Conservation (phyloP, 495 filamentous ascomycete species). For the Hamigera avellanea region DNA sequence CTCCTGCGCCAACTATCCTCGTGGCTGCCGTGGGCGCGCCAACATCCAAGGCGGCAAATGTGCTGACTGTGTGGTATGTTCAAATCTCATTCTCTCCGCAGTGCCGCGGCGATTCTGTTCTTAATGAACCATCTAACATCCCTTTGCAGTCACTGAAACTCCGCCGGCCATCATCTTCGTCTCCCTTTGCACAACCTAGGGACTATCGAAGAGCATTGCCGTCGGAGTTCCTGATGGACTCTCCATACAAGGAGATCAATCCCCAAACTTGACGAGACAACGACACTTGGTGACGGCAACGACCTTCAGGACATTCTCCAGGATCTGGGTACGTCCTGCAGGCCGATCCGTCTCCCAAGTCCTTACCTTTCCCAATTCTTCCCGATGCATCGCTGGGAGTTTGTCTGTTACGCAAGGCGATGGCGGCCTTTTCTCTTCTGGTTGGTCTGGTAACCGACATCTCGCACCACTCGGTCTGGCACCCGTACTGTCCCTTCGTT, state of each 20-base stretch:
- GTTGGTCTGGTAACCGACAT: too few relatives aligned
- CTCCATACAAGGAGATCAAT: conserved; percentile 17
- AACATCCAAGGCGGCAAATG: conserved; percentile 34
- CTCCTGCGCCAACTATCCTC: conserved; percentile 40
- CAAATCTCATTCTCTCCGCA: too few relatives aligned
- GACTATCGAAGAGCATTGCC: conserved; percentile 31
- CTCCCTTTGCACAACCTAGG: conserved; percentile 33
- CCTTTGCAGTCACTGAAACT: conserved; percentile 29
- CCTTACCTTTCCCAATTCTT: too few relatives aligned
- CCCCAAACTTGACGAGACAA: background rate
- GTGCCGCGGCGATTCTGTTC: too few relatives aligned
- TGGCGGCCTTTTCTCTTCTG: too few relatives aligned
- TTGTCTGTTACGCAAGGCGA: too few relatives aligned
- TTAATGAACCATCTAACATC: conserved; percentile 10
- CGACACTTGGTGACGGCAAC: background rate
- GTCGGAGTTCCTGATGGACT: conserved; percentile 25
- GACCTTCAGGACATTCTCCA: too few relatives aligned
- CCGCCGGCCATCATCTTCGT: conserved; percentile 29
- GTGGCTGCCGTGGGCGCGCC: conserved; percentile 37
- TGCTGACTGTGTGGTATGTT: conserved; percentile 36
- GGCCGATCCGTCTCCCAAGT: too few relatives aligned
- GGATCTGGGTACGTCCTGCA: too few relatives aligned
- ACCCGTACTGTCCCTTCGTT: too few relatives aligned
- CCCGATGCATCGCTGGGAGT: too few relatives aligned
- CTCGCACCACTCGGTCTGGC: too few relatives aligned